These are phyloP conservation scores for Termitomyces sp. DNA, from an alignment of 768 basidiomycete genomes.

Conservation along the genomic window DNA sequence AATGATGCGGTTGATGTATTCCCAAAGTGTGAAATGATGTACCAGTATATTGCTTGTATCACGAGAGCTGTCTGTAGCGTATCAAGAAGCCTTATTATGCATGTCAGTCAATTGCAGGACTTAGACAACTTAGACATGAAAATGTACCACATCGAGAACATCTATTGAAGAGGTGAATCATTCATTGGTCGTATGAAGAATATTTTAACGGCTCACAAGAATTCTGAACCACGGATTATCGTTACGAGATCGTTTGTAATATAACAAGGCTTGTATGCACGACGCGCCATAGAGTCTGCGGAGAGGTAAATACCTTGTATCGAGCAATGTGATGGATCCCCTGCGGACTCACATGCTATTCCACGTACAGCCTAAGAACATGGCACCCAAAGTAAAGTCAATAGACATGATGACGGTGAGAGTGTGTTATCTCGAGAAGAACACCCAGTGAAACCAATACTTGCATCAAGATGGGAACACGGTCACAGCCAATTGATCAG, in stretches of 20 bases:
- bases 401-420: background rate
- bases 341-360: background rate
- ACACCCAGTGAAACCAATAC: background rate
- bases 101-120: background rate
- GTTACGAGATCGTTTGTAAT: slow-evolving; percentile 1
- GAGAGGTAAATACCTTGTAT: background rate
- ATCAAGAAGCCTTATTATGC: background rate
- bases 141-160: background rate
- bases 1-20: background rate
- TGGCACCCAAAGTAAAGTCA: background rate
- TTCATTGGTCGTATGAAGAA: no score
- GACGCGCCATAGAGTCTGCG: background rate
- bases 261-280: slow-evolving; percentile 1
- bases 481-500: background rate
- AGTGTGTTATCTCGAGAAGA: background rate
- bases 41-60: background rate
- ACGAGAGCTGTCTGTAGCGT: background rate
- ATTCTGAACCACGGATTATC: background rate
- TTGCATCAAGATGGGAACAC: background rate
- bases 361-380: background rate
- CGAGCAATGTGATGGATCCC: background rate
- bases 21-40: background rate
- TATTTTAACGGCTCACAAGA: background rate
- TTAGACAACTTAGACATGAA: background rate
- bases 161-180: background rate